Evolutionary conservation across 108 stramenopile species (phyloP).

Genomic region (Cyclostephanos invisitatus): DNA sequence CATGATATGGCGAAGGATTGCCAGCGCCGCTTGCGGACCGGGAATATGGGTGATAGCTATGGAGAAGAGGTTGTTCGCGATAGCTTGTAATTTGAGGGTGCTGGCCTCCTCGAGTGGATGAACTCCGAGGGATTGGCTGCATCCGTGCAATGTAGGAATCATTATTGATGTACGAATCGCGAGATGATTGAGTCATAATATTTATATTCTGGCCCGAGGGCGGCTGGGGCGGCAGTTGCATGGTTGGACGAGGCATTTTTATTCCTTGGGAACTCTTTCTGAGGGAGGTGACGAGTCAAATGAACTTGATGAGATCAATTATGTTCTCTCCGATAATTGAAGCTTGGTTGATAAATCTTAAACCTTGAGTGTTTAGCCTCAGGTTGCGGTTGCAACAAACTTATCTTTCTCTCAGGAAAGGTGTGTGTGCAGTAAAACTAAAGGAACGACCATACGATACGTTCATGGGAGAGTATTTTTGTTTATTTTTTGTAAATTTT

Average conservation of each 20-base stretch:
- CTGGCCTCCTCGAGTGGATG: slow-evolving; percentile 10
- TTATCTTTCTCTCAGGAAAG: no score
- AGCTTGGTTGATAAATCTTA: no score
- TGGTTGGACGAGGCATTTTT: neutral
- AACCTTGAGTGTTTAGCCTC: no score
- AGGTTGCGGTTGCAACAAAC: no score
- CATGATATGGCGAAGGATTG: neutral
- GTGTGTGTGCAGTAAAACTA: no score
- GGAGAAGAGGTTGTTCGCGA: neutral
- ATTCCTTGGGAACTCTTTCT: neutral
- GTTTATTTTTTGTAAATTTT: neutral
- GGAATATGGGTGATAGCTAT: slow-evolving; percentile 8
- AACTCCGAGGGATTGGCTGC: neutral
- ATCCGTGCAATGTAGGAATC: slow-evolving; percentile 1
- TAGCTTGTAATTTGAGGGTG: neutral
- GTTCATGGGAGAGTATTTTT: neutral
- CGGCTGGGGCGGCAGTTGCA: neutral
- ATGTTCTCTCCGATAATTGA: no score
- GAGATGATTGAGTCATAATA: neutral
- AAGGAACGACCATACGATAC: no score
- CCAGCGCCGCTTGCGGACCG: neutral
- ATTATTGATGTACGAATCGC: neutral
- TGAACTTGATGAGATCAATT: neutral
- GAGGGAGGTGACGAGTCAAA: neutral
- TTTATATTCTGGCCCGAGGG: neutral